Base-by-base conservation (phyloP, 2,329 filamentous ascomycete genomes). In the Penicillium concentricum region DNA sequence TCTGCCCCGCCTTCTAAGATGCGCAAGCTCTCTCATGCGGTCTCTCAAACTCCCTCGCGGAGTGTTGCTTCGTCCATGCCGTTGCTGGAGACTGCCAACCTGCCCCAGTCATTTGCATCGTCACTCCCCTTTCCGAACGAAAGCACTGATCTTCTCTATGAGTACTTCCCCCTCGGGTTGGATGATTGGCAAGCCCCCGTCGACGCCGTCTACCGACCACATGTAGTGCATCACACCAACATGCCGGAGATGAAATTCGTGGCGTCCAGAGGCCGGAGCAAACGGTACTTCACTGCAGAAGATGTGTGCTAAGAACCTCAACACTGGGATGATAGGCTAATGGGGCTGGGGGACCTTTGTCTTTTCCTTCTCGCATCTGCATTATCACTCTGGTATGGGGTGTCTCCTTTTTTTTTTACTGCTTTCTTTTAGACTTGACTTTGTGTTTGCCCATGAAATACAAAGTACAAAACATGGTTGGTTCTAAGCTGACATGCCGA, bases 171-270 rank as follows among this genome's bases (percentile, higher is more conserved):
- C 0, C 80, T 97, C 16, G 92, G 89, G 47, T 78, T 96, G 57
- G 92, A 97, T 72, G 92, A 97, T 69, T 97, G 84, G 87, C 91
- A 92, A 84, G 89, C 89, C 2, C 91, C 91, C 1, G 90, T 95
- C 3, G 91, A 96, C 73, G 91, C 91, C 5, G 88, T 96, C 16
- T 96, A 96, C 72, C 82, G 91, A 47, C 93, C 92, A 6, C 92
- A 97, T 72, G 91, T 96, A 16, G 92, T 97, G 3, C 93, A 97
- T 74, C 92, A 97, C 71, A 93, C 90, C 16, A 83, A 72, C 45
- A 79, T 89, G 46, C 86, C 87, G 5, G 87, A 90, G 65, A 81
- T 88, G 66, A 89, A 89, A 69, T 87, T 87, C 2, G 84, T 88
- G 60, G 84, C 87, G 65, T 78, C 85, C 2, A 80, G 83, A 65